These are phyloP conservation scores for Russula abietina DNA, from an alignment of 768 basidiomycete genomes.

Conservation along the genomic window DNA sequence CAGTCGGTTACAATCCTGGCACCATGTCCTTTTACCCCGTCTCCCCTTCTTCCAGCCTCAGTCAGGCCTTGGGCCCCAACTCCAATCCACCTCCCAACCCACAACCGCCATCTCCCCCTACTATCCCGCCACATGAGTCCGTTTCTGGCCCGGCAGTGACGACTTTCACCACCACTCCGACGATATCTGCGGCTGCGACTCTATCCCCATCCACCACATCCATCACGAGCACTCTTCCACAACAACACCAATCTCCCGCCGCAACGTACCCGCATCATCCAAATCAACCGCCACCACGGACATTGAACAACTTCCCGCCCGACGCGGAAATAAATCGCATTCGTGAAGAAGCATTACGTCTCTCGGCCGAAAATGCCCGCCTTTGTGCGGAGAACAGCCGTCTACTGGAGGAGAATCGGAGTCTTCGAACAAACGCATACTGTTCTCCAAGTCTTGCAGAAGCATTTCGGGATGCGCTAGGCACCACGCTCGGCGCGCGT, in stretches of 20 bases:
- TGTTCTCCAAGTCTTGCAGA: constrained; percentile 21
- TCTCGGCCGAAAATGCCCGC: constrained; percentile 24
- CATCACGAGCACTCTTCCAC: constrained; percentile 14
- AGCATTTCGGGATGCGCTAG: constrained; percentile 21
- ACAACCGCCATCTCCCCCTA: constrained; percentile 13
- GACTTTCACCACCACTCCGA: constrained; percentile 15
- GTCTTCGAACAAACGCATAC: constrained; percentile 17
- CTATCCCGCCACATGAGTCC: constrained; percentile 9
- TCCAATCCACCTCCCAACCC: constrained; percentile 17
- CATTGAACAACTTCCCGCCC: constrained; percentile 6
- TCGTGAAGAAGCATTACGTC: constrained; percentile 22
- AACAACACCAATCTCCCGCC: constrained; percentile 2
- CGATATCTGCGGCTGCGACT: constrained; percentile 12
- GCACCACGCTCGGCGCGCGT: constrained; percentile 19
- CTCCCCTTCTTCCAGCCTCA: constrained; percentile 22
- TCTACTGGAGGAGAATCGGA: constrained; percentile 21
- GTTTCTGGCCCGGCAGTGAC: constrained; percentile 7
- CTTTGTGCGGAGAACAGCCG: constrained; percentile 22
- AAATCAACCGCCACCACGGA: constrained; percentile 6
- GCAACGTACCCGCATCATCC: constrained; percentile 10
- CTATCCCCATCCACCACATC: constrained; percentile 19
- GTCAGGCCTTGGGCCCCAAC: constrained; percentile 22
- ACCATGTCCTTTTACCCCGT: constrained; percentile 20
- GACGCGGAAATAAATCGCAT: constrained; percentile 18
- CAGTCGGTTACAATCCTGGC: constrained; percentile 18